Evolutionary conservation across 2,329 filamentous ascomycete species (phyloP), one percentile per base, ranked within the genome.

Genomic region (Sporothrix variecibatus): DNA sequence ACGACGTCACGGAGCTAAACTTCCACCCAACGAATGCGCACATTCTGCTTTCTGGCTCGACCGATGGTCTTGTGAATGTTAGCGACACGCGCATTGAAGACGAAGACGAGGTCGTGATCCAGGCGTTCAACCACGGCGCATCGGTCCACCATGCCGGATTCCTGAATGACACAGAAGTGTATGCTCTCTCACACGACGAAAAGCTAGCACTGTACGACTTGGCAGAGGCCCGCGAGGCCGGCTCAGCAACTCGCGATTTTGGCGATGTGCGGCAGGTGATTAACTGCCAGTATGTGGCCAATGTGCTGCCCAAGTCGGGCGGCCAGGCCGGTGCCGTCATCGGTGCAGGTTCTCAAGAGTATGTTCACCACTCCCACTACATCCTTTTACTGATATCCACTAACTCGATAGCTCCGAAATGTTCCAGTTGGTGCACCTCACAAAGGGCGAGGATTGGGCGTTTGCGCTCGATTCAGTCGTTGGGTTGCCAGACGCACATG

Each of bases 141-240:
- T 93, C 92, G 0, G 88, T 95, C 76, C 92, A 94, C 81, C 91
- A 89, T 77, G 90, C 93, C 17, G 91, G 90, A 5, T 95, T 94
- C 82, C 84, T 95, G 72, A 89, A 85, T 73, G 82, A 84, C 20
- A 87, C 87, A 5, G 88, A 92, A 78, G 87, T 94, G 43, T 94
- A 90, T 76, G 92, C 92, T 3, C 83, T 95, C 11, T 93, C 92
- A 0, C 92, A 94, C 74, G 93, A 95, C 80, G 93, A 96, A 84
- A 90, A 89, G 74, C 88, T 94, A 76, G 91, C 92, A 23, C 86
- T 94, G 74, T 94, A 94, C 80, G 88, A 91, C 75, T 84, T 93
- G 73, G 88, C 90, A 67, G 91, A 92, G 76, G 87, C 88, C 53
- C 84, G 85, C n/a, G 87, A 88, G 64, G 88, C 88, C 23, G 90